Conservation (phyloP, 2,329 filamentous ascomycete genomes). For the Fonsecaea monophora region DNA sequence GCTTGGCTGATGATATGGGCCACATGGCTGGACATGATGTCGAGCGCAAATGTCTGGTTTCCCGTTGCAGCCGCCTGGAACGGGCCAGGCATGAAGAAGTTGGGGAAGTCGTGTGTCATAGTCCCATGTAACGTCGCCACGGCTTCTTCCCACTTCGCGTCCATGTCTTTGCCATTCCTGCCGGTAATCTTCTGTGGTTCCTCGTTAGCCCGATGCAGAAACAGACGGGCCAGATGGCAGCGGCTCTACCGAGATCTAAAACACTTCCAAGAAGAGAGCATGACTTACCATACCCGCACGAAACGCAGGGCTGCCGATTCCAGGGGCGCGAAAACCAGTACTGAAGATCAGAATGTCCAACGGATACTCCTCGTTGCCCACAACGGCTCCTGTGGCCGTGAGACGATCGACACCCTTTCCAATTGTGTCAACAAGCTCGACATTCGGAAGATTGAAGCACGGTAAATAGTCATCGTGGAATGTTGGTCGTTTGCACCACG, state of each 20-base stretch:
- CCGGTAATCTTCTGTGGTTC: slow-evolving; percentile 49
- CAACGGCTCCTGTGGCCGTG: slow-evolving; percentile 56
- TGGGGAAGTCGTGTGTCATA: slow-evolving; percentile 59
- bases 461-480: slow-evolving; percentile 61
- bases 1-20: slow-evolving; percentile 54
- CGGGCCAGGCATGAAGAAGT: slow-evolving; percentile 58
- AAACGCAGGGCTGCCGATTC: slow-evolving; percentile 42
- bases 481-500: slow-evolving; percentile 66
- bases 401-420: slow-evolving; percentile 58
- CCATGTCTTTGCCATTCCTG: slow-evolving; percentile 53
- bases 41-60: slow-evolving; percentile 51
- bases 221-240: not conserved
- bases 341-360: slow-evolving; percentile 57
- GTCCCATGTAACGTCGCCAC: slow-evolving; percentile 62
- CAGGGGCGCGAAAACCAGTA: slow-evolving; percentile 50
- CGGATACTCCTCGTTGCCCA: slow-evolving; percentile 55
- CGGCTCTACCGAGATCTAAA: not conserved
- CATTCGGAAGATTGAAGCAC: slow-evolving; percentile 46
- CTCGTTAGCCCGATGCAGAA: not conserved
- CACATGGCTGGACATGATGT: slow-evolving; percentile 51
- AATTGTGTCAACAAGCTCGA: slow-evolving; percentile 54
- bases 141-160: slow-evolving; percentile 56
- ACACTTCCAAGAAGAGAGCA: not conserved
- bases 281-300: slow-evolving; percentile 43
- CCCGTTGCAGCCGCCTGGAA: slow-evolving; percentile 51